Evolutionary conservation across 495 filamentous ascomycete species (phyloP), one percentile per base, ranked within the genome.

Genomic region (Immersiella caudata): DNA sequence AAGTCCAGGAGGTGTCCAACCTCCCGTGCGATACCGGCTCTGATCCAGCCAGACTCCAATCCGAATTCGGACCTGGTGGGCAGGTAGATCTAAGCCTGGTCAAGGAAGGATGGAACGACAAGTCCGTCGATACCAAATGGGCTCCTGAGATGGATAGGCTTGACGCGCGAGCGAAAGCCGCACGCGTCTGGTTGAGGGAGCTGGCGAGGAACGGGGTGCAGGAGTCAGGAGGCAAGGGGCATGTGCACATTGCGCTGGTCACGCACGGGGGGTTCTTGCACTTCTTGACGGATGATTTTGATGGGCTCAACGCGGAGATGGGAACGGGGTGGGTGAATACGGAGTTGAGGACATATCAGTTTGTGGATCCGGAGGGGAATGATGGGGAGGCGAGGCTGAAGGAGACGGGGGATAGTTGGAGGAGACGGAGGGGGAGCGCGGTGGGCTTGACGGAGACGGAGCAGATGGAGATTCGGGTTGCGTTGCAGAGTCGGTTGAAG

Each of bases 301-400:
- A 86, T 55, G 91, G 88, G 14, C 80, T 84, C 69, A 82, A 82
- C 52, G 72, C 80, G 29, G 83, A 84, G 63, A 75, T 79, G 64
- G 89, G 92, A 29, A 96, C 93, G 0, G 92, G 91, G 20, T 97
- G 94, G 94, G 69, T 70, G 11, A 97, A 97, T 77, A 90, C 89
- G 12, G 93, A 97, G 78, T 91, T 84, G 73, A 88, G 94, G 59
- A 88, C 86, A 8, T 97, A 90, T 76, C 78, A 78, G 33, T 96
- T 96, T 79, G 79, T 77, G 5, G 83, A 88, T 25, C 78, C 78
- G 22, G 75, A 82, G 25, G 81, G 84, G 49, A 85, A 81, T 57
- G 86, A 89, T 60, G 85, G 87, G 60, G 85, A 88, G 18, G 86
- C 87, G 7, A 76, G 90, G 33, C 70, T 90, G 29, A 67, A 80